phyloP scores from a whole-genome alignment of 176 grass and related monocot species.

The Eragrostis curvula region DNA sequence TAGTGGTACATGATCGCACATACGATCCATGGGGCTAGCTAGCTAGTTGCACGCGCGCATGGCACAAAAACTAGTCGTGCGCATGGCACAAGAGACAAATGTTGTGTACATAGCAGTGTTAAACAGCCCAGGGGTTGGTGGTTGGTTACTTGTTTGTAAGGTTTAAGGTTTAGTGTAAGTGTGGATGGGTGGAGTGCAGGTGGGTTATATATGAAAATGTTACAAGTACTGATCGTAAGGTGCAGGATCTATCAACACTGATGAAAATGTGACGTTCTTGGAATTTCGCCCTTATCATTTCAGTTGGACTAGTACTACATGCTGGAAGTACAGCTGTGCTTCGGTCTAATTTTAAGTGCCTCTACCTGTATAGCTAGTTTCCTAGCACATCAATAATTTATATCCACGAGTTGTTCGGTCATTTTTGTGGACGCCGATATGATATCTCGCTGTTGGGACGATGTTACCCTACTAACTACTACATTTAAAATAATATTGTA shows the following conservation, averaged over 20 bases:
- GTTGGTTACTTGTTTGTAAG: conserved; percentile 37
- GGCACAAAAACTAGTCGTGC: conserved; percentile 49
- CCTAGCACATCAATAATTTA: not conserved
- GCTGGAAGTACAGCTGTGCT: not conserved
- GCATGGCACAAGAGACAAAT: conserved; percentile 45
- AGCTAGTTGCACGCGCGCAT: conserved; percentile 38
- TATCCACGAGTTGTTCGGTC: not conserved
- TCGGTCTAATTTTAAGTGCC: conserved; percentile 13
- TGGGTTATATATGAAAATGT: conserved; percentile 11
- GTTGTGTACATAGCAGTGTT: conserved; percentile 35
- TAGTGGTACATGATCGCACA: no score
- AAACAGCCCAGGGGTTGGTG: conserved; percentile 1
- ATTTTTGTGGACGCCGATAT: not conserved
- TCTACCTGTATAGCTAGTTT: not conserved
- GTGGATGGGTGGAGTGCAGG: conserved; percentile 10
- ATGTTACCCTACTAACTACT: conserved; percentile 35
- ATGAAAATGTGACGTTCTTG: not conserved
- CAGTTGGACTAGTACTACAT: not conserved
- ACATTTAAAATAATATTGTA: not conserved
- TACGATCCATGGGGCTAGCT: no score
- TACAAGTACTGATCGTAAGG: conserved; percentile 4
- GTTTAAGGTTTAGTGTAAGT: conserved; percentile 44
- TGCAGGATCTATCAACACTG: not conserved
- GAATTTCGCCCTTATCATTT: not conserved
- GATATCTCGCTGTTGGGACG: not conserved